A percentile compares a stretch with the other conserved stretches of the same genome.
Evolutionary conservation across 139 green algal species (phyloP).

Genomic region (Nannochloris sp.): DNA sequence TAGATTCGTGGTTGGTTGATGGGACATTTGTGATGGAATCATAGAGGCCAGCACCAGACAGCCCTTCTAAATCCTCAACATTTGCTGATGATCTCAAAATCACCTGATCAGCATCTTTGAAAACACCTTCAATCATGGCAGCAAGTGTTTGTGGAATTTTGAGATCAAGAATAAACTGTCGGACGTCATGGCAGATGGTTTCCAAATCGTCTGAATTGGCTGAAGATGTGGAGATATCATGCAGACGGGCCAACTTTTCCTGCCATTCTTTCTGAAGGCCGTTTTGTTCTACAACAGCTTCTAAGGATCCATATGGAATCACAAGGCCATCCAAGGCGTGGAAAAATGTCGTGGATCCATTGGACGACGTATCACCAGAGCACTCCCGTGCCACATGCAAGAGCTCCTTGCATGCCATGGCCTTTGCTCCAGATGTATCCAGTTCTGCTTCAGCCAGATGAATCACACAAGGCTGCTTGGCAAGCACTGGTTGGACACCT

Average conservation of each 20-base stretch:
- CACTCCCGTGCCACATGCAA: conserved; percentile 15
- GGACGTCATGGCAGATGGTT: conserved; percentile 31
- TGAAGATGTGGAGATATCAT: conserved; percentile 2
- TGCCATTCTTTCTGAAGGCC: conserved; percentile 23
- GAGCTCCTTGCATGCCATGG: conserved; percentile 68
- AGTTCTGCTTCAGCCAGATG: conserved; percentile 40
- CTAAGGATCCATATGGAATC: conserved; percentile 90
- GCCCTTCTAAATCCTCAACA: conserved; percentile 85
- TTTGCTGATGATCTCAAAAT: conserved; percentile 81
- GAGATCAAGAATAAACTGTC: conserved; percentile 30
- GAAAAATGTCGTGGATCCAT: conserved; percentile 32
- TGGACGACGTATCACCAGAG: background rate
- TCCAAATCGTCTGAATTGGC: conserved; percentile 29
- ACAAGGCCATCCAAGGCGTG: conserved; percentile 43
- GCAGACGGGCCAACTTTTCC: conserved; percentile 32
- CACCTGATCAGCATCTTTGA: conserved; percentile 24
- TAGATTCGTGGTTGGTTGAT: conserved; percentile 23
- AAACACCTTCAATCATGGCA: conserved; percentile 8
- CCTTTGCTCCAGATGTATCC: conserved; percentile 67
- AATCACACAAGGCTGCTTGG: conserved; percentile 30
- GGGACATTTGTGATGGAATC: conserved; percentile 76
- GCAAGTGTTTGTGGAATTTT: conserved; percentile 9
- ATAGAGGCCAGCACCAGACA: conserved; percentile 82
- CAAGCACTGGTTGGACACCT: conserved; percentile 3
- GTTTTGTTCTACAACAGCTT: conserved; percentile 35